Conservation (phyloP, 2,329 filamentous ascomycete genomes). For the Ophiocordyceps camponoti-leonardi region DNA sequence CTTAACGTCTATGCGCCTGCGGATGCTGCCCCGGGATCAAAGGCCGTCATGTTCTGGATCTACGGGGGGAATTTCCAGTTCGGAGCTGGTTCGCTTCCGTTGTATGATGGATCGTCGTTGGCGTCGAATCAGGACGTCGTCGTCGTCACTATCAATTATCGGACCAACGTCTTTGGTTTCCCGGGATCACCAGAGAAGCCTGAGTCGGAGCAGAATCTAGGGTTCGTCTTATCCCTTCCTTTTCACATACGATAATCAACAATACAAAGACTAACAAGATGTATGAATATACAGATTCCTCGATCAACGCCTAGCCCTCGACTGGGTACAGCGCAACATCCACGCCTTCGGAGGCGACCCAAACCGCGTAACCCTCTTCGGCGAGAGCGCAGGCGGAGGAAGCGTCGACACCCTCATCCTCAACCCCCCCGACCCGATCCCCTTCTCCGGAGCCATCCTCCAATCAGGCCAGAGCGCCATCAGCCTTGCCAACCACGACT, state of each 20-base stretch:
- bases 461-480: constrained; percentile 7
- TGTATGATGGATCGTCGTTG: constrained; percentile 23
- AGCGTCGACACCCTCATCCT: constrained; percentile 20
- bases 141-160: constrained; percentile 28
- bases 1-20: constrained; percentile 15
- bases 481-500: background rate
- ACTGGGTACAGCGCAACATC: constrained; percentile 47
- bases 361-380: constrained; percentile 41
- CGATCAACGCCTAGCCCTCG: constrained; percentile 37
- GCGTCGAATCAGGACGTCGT: constrained; percentile 25
- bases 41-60: constrained; percentile 26
- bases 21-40: constrained; percentile 8
- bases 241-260: too few relatives aligned
- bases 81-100: constrained; percentile 16
- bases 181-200: constrained; percentile 8
- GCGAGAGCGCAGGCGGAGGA: constrained; percentile 35
- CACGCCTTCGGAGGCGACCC: constrained; percentile 46
- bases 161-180: constrained; percentile 24
- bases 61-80: constrained; percentile 21
- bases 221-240: background rate
- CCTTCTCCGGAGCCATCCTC: constrained; percentile 12
- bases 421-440: constrained; percentile 10
- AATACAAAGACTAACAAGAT: background rate
- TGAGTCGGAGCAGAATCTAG: background rate
- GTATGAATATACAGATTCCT: background rate